phyloP scores from a whole-genome alignment of 2,329 filamentous ascomycete genomes.

The Tolypocladium cylindrosporum region DNA sequence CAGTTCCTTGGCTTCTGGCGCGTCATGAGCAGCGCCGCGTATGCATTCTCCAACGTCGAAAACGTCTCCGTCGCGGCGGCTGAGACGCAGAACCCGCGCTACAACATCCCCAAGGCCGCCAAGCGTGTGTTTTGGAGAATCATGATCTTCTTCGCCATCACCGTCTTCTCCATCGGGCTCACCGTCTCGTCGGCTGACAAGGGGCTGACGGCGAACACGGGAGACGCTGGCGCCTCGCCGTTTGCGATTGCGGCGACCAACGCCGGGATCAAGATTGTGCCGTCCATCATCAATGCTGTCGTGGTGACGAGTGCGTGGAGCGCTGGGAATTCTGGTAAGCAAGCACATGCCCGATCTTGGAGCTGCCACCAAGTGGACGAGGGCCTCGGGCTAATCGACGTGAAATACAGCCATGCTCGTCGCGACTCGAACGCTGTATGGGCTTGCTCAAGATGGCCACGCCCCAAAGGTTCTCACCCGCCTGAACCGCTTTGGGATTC shows the following conservation, averaged over 20 bases:
- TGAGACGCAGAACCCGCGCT: constrained; percentile 37
- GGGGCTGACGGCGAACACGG: constrained; percentile 11
- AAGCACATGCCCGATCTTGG: background rate
- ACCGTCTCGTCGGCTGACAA: constrained; percentile 32
- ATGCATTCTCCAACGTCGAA: constrained; percentile 42
- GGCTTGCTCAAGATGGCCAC: constrained; percentile 50
- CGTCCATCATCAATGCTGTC: constrained; percentile 44
- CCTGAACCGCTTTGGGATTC: constrained; percentile 47
- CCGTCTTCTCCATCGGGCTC: constrained; percentile 41
- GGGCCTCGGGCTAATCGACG: background rate
- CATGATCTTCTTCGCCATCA: constrained; percentile 40
- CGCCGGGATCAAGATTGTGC: constrained; percentile 37
- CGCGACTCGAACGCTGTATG: constrained; percentile 53
- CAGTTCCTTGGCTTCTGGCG: constrained; percentile 38
- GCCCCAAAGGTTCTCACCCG: constrained; percentile 46
- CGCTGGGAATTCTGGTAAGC: constrained; percentile 8
- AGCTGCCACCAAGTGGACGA: background rate
- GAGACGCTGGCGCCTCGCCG: constrained; percentile 33
- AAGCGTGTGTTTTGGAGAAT: constrained; percentile 48
- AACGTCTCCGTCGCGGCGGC: constrained; percentile 35
- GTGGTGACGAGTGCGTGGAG: constrained; percentile 17
- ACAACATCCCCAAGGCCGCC: constrained; percentile 37
- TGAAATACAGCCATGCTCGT: constrained; percentile 5
- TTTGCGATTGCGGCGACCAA: constrained; percentile 42
- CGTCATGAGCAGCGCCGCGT: constrained; percentile 21